Evolutionary conservation across 176 grass and related monocot species (phyloP).

Genomic region (Zoysia japonica): DNA sequence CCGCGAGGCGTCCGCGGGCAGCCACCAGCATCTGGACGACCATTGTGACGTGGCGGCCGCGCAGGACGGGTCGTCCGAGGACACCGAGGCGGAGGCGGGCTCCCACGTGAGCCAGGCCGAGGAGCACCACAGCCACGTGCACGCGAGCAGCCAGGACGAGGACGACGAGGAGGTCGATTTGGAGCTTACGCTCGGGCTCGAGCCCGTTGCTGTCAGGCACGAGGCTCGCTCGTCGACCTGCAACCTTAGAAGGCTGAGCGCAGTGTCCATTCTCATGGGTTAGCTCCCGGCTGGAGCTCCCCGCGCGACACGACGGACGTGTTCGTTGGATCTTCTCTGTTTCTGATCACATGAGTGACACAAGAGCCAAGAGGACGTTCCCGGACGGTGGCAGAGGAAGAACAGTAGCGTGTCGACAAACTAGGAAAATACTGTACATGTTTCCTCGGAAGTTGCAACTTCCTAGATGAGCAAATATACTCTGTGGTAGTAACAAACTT

Average conservation of each 20-base stretch:
- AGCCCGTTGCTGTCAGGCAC: neutral
- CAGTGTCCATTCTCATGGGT: neutral
- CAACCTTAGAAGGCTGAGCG: conserved; percentile 14
- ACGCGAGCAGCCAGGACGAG: neutral
- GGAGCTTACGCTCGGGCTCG: conserved; percentile 57
- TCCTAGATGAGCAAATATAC: no score
- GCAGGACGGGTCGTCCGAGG: conserved; percentile 33
- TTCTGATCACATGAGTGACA: no score
- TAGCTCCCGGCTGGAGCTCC: conserved; percentile 33
- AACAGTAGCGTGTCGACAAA: neutral
- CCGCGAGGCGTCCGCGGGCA: conserved; percentile 46
- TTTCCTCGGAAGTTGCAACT: no score
- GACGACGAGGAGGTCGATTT: conserved; percentile 27
- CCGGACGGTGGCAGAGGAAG: conserved; percentile 7
- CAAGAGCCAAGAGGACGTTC: conserved; percentile 3
- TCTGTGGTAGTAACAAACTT: no score
- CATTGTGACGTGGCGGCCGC: no score
- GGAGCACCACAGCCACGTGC: conserved; percentile 21
- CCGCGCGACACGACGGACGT: neutral
- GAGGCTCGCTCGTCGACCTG: neutral
- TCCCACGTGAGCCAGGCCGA: conserved; percentile 70
- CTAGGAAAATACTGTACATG: neutral
- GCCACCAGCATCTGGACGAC: conserved; percentile 28
- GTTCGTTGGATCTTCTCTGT: no score
- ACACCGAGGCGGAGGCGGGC: conserved; percentile 45